Percentiles rank a stretch among this genome's conserved stretches.
Evolutionary conservation across 2,329 filamentous ascomycete species (phyloP).

Genomic region (Clarireedia monteithiana): DNA sequence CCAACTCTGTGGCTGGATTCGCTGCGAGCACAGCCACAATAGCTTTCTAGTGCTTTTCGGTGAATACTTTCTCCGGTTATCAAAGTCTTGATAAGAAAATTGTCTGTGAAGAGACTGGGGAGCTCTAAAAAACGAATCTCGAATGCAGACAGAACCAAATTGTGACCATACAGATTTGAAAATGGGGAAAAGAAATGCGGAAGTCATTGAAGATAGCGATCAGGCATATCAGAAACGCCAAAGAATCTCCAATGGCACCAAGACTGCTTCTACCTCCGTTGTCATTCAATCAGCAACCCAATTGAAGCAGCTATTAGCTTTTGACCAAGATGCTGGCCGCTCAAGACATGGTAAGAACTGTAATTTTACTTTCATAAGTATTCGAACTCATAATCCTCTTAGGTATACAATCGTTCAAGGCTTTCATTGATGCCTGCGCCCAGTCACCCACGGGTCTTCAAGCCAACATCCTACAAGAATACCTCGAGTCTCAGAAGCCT

Average conservation of each 20-base stretch:
- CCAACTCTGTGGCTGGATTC: too few species aligned
- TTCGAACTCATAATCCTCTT: background rate
- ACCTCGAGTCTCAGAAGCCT: conserved; percentile 51
- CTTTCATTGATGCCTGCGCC: conserved; percentile 60
- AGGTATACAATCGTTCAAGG: conserved; percentile 64
- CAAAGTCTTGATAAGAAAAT: conserved; percentile 11
- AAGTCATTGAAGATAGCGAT: conserved; percentile 23
- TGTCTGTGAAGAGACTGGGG: conserved; percentile 3
- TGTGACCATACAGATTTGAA: background rate
- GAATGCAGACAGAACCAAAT: too few species aligned
- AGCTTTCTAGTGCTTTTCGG: background rate
- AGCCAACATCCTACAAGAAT: conserved; percentile 60
- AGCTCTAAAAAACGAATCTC: background rate
- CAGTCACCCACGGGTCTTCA: conserved; percentile 40
- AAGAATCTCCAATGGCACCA: conserved; percentile 38
- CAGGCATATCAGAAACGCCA: conserved; percentile 30
- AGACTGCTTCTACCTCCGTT: conserved; percentile 32
- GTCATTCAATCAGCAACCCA: conserved; percentile 58
- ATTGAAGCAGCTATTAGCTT: conserved; percentile 59
- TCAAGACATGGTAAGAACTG: conserved; percentile 53
- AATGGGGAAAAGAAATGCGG: conserved; percentile 28
- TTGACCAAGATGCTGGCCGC: conserved; percentile 61
- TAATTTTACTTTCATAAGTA: background rate
- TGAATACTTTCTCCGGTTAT: conserved; percentile 2
- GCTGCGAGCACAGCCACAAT: background rate